Conservation (phyloP, 805 yeast genomes). For the Dipodascopsis uninucleata region DNA sequence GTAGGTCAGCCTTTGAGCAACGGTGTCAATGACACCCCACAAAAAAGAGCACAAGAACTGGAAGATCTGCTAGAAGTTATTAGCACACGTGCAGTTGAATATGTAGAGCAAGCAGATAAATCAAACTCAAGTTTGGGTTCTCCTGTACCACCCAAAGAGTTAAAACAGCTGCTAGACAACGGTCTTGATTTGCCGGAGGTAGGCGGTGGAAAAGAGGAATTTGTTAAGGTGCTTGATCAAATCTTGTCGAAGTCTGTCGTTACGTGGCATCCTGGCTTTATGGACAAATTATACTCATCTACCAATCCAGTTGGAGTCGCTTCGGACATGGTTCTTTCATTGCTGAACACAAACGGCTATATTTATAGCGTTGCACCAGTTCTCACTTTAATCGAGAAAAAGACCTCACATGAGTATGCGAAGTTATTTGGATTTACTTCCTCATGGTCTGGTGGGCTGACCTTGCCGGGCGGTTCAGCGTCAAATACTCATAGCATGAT, state of each 20-base stretch:
- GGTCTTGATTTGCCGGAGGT: conserved; percentile 9
- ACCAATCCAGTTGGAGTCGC: conserved; percentile 81
- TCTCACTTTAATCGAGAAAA: conserved; percentile 68
- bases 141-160: conserved; percentile 24
- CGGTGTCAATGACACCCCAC: too few relatives aligned
- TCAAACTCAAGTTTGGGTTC: conserved; percentile 46
- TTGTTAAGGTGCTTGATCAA: conserved; percentile 50
- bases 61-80: conserved; percentile 48
- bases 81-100: conserved; percentile 48
- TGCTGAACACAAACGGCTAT: conserved; percentile 78
- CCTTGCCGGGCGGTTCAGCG: conserved; percentile 86
- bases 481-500: conserved; percentile 77
- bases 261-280: conserved; percentile 83
- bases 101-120: conserved; percentile 47
- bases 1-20: too few relatives aligned
- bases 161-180: conserved; percentile 6
- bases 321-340: conserved; percentile 62
- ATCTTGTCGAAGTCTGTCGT: conserved; percentile 66
- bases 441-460: conserved; percentile 68
- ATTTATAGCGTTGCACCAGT: conserved; percentile 77
- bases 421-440: conserved; percentile 55
- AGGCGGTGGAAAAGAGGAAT: conserved; percentile 37
- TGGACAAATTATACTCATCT: conserved; percentile 81
- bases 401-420: conserved; percentile 66
- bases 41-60: conserved; percentile 55